Conservation (phyloP, 768 basidiomycete genomes). For the Rhodosporidiobolus sp. region DNA sequence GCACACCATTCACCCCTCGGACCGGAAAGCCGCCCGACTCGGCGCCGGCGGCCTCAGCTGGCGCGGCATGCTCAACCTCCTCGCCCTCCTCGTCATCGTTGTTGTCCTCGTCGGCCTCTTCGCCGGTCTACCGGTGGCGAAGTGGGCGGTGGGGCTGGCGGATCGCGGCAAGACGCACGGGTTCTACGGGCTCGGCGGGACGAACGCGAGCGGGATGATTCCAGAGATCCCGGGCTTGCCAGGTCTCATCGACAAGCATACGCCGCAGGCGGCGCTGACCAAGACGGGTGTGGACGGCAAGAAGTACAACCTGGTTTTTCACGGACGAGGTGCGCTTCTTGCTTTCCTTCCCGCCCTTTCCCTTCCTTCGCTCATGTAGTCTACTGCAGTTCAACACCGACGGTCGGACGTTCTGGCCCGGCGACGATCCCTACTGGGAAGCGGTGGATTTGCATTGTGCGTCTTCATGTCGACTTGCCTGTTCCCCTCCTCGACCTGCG, state of each 20-base stretch:
- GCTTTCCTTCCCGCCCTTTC: not conserved
- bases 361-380: not conserved
- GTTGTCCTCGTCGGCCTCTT: conserved; percentile 72
- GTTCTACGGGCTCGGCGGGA: conserved; percentile 71
- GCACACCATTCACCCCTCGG: conserved; percentile 60
- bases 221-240: conserved; percentile 46
- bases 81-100: conserved; percentile 67
- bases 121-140: conserved; percentile 80
- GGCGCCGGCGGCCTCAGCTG: conserved; percentile 56
- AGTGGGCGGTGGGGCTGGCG: conserved; percentile 49
- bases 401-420: conserved; percentile 67
- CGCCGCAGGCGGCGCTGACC: conserved; percentile 60
- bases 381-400: conserved; percentile 57
- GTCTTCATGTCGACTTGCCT: conserved; percentile 2
- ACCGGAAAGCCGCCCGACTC: not conserved
- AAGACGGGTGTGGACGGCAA: conserved; percentile 73
- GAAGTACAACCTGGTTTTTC: conserved; percentile 73
- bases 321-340: conserved; percentile 64
- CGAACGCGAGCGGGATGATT: conserved; percentile 71
- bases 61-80: conserved; percentile 78
- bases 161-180: conserved; percentile 50
- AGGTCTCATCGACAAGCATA: conserved; percentile 72
- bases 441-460: conserved; percentile 51
- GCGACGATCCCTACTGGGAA: conserved; percentile 46
- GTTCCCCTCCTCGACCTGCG: no score